Percentiles rank a stretch among this genome's conserved stretches.
These are phyloP conservation scores for Cyberlindnera euphorbiae DNA, from an alignment of 805 yeast genomes.

Conservation along the genomic window DNA sequence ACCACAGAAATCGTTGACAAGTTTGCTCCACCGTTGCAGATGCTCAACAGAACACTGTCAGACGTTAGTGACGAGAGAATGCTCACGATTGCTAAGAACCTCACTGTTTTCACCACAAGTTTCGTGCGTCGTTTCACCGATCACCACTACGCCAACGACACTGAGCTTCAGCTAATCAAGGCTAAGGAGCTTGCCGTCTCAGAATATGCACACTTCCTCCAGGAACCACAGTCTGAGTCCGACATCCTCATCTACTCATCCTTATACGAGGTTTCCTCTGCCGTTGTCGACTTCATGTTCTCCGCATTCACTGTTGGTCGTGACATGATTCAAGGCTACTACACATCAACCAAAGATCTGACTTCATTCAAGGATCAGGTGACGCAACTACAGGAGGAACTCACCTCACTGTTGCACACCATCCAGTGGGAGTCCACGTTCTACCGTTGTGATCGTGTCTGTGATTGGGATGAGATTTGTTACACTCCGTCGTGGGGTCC, in stretches of 20 bases:
- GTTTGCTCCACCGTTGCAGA: constrained; percentile 45
- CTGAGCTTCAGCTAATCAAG: constrained; percentile 3
- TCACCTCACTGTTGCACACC: constrained; percentile 21
- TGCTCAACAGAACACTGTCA: constrained; percentile 29
- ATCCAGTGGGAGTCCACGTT: constrained; percentile 39
- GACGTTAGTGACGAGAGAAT: constrained; percentile 12
- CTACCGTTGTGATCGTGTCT: constrained; percentile 37
- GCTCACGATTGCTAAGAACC: constrained; percentile 26
- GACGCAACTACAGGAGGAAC: background rate
- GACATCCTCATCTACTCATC: constrained; percentile 51
- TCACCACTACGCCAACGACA: constrained; percentile 5
- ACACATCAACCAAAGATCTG: constrained; percentile 8
- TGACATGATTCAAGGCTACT: constrained; percentile 22
- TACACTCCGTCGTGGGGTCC: constrained; percentile 62
- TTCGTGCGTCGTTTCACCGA: constrained; percentile 41
- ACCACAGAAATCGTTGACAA: constrained; percentile 45
- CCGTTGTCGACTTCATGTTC: constrained; percentile 34
- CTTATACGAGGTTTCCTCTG: constrained; percentile 34
- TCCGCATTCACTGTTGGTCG: constrained; percentile 31
- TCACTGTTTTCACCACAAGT: constrained; percentile 39
- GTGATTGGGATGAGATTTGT: constrained; percentile 46
- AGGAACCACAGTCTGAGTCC: constrained; percentile 32
- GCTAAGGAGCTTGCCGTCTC: constrained; percentile 35
- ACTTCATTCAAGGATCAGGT: background rate
- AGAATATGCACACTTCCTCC: constrained; percentile 44